These are phyloP conservation scores for Singerocomus inundabilis DNA, from an alignment of 1,284 basidiomycete species.

Conservation along the genomic window DNA sequence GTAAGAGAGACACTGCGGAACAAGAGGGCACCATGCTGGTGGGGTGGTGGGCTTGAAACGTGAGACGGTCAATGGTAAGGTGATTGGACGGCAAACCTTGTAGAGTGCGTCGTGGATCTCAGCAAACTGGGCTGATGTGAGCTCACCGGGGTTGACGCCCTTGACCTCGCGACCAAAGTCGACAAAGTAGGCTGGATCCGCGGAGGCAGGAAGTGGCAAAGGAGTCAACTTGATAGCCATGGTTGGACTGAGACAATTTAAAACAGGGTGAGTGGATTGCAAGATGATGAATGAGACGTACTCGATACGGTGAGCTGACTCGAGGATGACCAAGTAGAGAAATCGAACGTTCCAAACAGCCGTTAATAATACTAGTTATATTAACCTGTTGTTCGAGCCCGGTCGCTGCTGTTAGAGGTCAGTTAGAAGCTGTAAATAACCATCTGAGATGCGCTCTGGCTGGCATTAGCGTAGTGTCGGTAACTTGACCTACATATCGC, in stretches of 20 bases:
- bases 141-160: conserved; percentile 55
- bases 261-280: neutral
- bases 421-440: neutral
- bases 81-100: conserved; percentile 45
- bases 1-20: conserved; percentile 69
- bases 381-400: neutral
- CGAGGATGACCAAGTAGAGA: neutral
- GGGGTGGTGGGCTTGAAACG: conserved; percentile 2
- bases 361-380: neutral
- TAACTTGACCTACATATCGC: neutral
- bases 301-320: neutral
- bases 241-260: neutral
- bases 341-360: neutral
- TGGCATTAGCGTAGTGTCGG: neutral
- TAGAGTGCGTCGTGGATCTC: conserved; percentile 67
- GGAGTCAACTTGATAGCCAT: conserved; percentile 59
- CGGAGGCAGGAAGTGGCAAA: conserved; percentile 59
- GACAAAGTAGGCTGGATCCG: conserved; percentile 54
- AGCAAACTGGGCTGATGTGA: conserved; percentile 51
- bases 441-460: neutral
- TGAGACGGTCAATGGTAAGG: conserved; percentile 26
- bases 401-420: neutral
- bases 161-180: conserved; percentile 67
- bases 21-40: conserved; percentile 68
- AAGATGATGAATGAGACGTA: neutral